Conservation (phyloP, 352 stramenopile species). For the Phytophthora crassamura region DNA sequence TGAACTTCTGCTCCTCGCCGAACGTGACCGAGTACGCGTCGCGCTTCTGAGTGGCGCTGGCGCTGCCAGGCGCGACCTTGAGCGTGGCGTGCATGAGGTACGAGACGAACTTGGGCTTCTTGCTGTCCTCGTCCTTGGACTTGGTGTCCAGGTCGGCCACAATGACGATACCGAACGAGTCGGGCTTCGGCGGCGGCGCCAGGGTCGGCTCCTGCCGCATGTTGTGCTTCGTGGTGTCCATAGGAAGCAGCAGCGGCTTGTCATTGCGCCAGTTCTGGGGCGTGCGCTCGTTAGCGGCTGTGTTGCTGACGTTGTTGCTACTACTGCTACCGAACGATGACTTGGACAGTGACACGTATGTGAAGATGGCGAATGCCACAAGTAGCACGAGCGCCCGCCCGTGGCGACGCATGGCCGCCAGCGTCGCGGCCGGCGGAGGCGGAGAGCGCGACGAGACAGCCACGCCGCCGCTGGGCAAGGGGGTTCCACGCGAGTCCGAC, state of each 20-base stretch:
- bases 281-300: slow-evolving; percentile 15
- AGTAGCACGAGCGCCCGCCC: slow-evolving; percentile 60
- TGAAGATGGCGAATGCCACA: slow-evolving; percentile 53
- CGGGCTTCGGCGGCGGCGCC: slow-evolving; percentile 42
- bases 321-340: slow-evolving; percentile 38
- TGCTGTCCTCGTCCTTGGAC: slow-evolving; percentile 83
- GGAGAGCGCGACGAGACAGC: slow-evolving; percentile 37
- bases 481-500: slow-evolving; percentile 42
- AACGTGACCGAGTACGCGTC: slow-evolving; percentile 70
- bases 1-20: slow-evolving; percentile 77
- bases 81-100: slow-evolving; percentile 93
- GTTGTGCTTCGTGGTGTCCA: slow-evolving; percentile 23
- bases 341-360: slow-evolving; percentile 70
- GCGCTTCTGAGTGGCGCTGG: slow-evolving; percentile 42
- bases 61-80: slow-evolving; percentile 55
- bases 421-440: slow-evolving; percentile 31
- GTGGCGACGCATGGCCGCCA: slow-evolving; percentile 54
- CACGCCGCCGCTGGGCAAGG: slow-evolving; percentile 30
- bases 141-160: slow-evolving; percentile 98
- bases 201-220: slow-evolving; percentile 43
- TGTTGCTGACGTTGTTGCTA: slow-evolving; percentile 20
- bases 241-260: slow-evolving; percentile 22
- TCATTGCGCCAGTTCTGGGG: slow-evolving; percentile 39
- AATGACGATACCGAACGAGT: slow-evolving; percentile 89
- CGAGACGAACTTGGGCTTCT: slow-evolving; percentile 92